Base-by-base conservation (phyloP, 2,329 filamentous ascomycete species). In the Cladosporium sp. region DNA sequence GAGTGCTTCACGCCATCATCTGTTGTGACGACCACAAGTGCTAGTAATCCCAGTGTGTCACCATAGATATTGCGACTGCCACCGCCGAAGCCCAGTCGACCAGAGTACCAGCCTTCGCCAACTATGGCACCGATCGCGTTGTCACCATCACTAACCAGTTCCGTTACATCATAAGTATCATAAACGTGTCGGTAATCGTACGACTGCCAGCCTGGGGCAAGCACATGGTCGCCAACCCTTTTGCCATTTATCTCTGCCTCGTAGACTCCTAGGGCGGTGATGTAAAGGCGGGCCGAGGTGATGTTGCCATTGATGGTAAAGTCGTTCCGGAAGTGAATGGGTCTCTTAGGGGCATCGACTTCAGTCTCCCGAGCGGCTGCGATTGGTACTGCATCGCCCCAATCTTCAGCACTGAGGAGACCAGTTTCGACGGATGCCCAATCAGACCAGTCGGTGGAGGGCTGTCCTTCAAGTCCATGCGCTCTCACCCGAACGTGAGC, bases 131-230 rank as follows among this genome's bases (percentile, higher is more conserved):
- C 79, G 37, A 84, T 72, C 0, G 73, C 74, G 68, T 85, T 85
- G 0, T 69, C 52, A 1, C 71, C 72, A 23, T 31, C 33, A 3
- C 62, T 65, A 1, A 86, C 65, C 0, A 83, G 74, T 0, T 75
- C 66, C 0, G 79, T 80, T 1, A 87, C 81, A 66, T 87, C 83
- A 64, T 83, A 84, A 0, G 81, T 83, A 64, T 86, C 80, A 66
- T 87, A 88, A 1, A 79, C 75, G n/a, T 83, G 78, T 0, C 84
- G 78, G 56, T 81, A 73, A 0, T 79, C 74, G 67, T 87, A 87
- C 2, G 79, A 80, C 52, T 82, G 80, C 82, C 83, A 86, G 0
- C 84, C 84, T 0, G 84, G 84, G 23, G 83, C 81, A 40, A 85
- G 68, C 7, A 70, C 66, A 2, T 70, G 65, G 23, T 66, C 67